Conservation (phyloP, 163 green algal species). For the Volvox carteri region DNA sequence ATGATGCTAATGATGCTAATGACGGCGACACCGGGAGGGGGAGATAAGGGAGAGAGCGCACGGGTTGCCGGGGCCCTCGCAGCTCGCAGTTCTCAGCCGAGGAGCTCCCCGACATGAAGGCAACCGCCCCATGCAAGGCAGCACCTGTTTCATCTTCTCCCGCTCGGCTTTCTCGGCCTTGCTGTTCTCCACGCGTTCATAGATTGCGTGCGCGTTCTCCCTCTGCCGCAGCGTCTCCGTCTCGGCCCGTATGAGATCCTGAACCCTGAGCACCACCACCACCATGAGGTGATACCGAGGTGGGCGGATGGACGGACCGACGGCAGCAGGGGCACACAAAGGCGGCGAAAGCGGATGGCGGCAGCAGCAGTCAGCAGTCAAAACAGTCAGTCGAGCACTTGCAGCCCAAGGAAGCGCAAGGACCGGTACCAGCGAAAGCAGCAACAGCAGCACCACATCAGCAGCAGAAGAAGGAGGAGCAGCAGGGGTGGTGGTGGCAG, state of each 20-base stretch:
- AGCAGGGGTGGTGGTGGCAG: not conserved
- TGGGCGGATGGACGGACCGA: not conserved
- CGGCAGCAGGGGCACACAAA: not conserved
- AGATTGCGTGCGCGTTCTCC: slow-evolving; percentile 31
- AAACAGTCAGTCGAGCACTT: too few species aligned
- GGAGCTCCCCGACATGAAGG: too few species aligned
- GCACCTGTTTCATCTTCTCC: not conserved
- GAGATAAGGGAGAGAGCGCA: not conserved
- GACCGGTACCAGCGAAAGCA: not conserved
- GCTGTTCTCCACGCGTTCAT: slow-evolving; percentile 37
- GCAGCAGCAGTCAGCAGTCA: too few species aligned
- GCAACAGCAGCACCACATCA: not conserved
- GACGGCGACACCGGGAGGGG: too few species aligned
- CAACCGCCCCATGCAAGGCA: not conserved
- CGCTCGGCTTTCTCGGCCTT: slow-evolving; percentile 1
- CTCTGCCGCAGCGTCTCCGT: slow-evolving; percentile 36
- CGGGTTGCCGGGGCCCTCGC: too few species aligned
- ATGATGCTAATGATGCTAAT: too few species aligned
- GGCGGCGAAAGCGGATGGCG: too few species aligned
- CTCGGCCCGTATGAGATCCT: slow-evolving; percentile 36
- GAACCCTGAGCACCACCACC: slow-evolving; percentile 25
- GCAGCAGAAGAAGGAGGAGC: not conserved
- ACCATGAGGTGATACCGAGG: not conserved
- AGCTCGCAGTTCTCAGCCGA: too few species aligned
- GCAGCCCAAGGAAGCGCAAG: too few species aligned